Conservation (phyloP, 202 grass and related monocot species). For the Zizania palustris region DNA sequence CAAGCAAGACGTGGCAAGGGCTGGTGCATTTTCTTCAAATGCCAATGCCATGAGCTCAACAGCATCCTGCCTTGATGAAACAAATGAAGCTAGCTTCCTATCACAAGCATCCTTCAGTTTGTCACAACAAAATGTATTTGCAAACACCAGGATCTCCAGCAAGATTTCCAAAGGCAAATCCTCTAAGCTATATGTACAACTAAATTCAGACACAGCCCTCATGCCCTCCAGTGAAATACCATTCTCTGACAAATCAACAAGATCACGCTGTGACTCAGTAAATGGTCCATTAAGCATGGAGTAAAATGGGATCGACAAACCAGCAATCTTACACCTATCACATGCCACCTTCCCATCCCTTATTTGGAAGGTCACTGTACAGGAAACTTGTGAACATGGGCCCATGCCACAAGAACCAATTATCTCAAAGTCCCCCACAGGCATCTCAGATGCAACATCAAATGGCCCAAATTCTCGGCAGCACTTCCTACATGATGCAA, state of each 20-base stretch:
- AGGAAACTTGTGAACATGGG: constrained; percentile 33
- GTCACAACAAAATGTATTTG: constrained; percentile 85
- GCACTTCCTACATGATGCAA: constrained; percentile 71
- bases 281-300: constrained; percentile 90
- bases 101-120: constrained; percentile 77
- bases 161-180: constrained; percentile 65
- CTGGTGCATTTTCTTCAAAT: constrained; percentile 64
- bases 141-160: constrained; percentile 75
- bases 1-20: constrained; percentile 69
- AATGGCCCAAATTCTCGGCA: constrained; percentile 70
- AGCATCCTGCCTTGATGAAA: constrained; percentile 81
- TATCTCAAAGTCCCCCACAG: constrained; percentile 45
- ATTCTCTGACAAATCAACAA: constrained; percentile 81
- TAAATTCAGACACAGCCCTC: constrained; percentile 60
- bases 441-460: constrained; percentile 69
- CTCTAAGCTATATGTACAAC: constrained; percentile 54
- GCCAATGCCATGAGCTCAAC: constrained; percentile 75
- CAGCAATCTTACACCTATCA: constrained; percentile 63
- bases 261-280: constrained; percentile 68
- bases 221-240: constrained; percentile 69
- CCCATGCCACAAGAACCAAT: constrained; percentile 20
- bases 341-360: constrained; percentile 65
- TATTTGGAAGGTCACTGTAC: constrained; percentile 67
- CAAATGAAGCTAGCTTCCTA: constrained; percentile 66
- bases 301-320: constrained; percentile 70